These are phyloP conservation scores for Ogataea trehalophila DNA, from an alignment of 805 yeast genomes.

Conservation along the genomic window DNA sequence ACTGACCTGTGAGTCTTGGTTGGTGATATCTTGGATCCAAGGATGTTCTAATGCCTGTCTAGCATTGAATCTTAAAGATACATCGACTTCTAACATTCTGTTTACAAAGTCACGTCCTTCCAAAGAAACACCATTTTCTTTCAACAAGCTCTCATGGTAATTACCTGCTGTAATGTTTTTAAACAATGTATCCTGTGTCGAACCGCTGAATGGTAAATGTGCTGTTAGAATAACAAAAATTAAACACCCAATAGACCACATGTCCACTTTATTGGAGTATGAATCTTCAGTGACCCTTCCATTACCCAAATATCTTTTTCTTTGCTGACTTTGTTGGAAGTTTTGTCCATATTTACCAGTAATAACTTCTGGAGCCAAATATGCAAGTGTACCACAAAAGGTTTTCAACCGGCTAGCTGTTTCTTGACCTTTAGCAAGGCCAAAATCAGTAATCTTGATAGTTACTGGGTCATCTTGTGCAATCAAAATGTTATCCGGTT, in stretches of 20 bases:
- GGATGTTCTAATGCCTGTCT: constrained; percentile 69
- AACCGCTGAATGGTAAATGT: constrained; percentile 91
- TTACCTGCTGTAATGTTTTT: constrained; percentile 71
- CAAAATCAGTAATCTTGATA: constrained; percentile 95
- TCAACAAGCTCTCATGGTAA: constrained; percentile 72
- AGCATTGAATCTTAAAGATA: constrained; percentile 68
- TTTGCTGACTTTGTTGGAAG: constrained; percentile 19
- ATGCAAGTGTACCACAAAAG: constrained; percentile 95
- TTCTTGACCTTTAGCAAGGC: constrained; percentile 86
- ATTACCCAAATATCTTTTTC: constrained; percentile 29
- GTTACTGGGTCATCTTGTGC: constrained; percentile 86
- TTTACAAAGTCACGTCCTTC: constrained; percentile 71
- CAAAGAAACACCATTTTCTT: constrained; percentile 52
- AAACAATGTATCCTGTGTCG: constrained; percentile 82
- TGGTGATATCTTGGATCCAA: constrained; percentile 54
- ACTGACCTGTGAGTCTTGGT: constrained; percentile 41
- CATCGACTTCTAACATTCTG: constrained; percentile 71
- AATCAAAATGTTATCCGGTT: constrained; percentile 92
- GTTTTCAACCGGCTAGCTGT: constrained; percentile 87
- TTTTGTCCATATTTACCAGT: constrained; percentile 45
- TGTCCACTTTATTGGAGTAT: constrained; percentile 87
- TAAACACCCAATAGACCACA: constrained; percentile 97
- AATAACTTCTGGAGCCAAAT: constrained; percentile 92
- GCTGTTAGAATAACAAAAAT: constrained; percentile 89
- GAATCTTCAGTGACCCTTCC: constrained; percentile 31